These are phyloP conservation scores for Priceomyces melissophilus DNA, from an alignment of 805 yeast species.

Conservation along the genomic window DNA sequence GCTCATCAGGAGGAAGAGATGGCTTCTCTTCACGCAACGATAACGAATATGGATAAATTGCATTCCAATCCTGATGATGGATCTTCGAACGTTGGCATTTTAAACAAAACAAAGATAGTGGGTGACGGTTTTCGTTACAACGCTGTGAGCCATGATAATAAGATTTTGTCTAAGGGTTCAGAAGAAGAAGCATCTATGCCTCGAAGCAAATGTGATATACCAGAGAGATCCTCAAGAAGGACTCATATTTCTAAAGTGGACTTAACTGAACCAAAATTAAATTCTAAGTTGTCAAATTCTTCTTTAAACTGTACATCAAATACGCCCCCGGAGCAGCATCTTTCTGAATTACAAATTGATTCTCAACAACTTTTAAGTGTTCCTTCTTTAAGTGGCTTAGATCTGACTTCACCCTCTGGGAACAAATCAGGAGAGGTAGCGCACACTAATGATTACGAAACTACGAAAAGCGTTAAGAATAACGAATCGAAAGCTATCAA, in stretches of 20 bases:
- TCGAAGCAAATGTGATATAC: conserved; percentile 11
- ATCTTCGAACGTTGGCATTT: conserved; percentile 1
- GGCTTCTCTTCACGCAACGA: conserved; percentile 8
- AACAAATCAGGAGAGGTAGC: no score
- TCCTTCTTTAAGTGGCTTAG: no score
- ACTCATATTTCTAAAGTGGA: conserved; percentile 5
- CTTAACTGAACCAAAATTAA: neutral
- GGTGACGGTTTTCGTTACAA: neutral
- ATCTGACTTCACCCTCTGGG: no score
- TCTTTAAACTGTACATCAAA: neutral
- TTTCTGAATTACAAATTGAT: no score
- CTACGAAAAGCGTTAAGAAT: no score
- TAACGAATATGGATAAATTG: conserved; percentile 6
- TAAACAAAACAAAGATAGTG: conserved; percentile 1
- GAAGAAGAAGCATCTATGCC: no score
- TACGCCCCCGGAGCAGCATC: no score
- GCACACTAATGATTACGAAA: no score
- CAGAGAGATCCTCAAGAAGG: conserved; percentile 26
- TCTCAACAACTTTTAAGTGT: no score
- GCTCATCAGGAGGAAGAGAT: conserved; percentile 9
- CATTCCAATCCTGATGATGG: neutral
- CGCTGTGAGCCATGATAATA: neutral
- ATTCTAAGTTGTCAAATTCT: neutral
- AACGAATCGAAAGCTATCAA: no score
- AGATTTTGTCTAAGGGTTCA: neutral